Evolutionary conservation across 306 rosid species (phyloP), one percentile per base, ranked within the genome.

Genomic region (Rosa persica): DNA sequence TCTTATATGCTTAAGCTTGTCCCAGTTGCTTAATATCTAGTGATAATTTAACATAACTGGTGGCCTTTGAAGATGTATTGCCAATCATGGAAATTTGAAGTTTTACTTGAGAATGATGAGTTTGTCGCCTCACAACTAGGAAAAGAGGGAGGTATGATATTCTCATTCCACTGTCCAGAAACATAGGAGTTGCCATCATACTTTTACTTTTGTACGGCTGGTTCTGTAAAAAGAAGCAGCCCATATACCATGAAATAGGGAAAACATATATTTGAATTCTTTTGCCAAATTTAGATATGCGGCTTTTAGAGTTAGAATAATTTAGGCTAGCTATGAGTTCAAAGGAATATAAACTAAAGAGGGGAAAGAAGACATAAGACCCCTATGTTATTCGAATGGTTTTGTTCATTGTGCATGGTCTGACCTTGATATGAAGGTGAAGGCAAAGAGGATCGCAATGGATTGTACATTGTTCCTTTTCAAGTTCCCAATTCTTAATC

Each of bases 371-470:
- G 5, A 6, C 4, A 2, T 64, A 30, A 64, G 43, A 30, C 15
- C 69, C 22, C 10, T 2, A 6, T 13, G n/a, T 30, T 30, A 30
- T 16, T 13, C 3, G 2, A 30, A 27, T 12, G 40, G 40, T 27
- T 19, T 52, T 52, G 23, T 11, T 20, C 65, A 70, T 58, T n/a
- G 4, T 16, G 25, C 20, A 12, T 78, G 66, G 25, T 66, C 51
- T 51, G 43, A n/a, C n/a, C n/a, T n/a, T n/a, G n/a, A 79, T 66
- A 22, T 67, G 67, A 64, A 48, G 42, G 62, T 30, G 22, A 30
- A 46, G 75, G 42, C 22, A 40, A 46, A 30, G 49, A n/a, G 51
- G 47, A 5, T 40, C 70, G 20, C 61, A 55, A 34, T 58, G 67
- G 12, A 57, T 62, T 43, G n/a, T 22, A 15, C 67, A 13, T 20